Conservation (phyloP, 257 asterid species). For the Scutellaria minor region DNA sequence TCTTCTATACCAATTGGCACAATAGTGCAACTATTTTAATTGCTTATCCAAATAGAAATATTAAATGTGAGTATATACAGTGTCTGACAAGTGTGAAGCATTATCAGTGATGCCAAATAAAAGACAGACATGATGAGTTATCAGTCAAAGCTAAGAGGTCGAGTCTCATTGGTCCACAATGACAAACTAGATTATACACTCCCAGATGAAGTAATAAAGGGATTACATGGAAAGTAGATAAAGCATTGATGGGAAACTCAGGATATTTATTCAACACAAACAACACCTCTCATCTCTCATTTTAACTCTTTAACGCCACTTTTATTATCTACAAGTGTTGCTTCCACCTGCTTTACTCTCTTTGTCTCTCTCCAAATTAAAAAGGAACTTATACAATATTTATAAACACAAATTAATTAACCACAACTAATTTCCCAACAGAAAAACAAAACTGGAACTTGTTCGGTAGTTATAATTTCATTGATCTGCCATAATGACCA, state of each 20-base stretch:
- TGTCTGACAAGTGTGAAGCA: neutral
- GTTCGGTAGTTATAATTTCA: slow-evolving; percentile 14
- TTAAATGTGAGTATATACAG: neutral
- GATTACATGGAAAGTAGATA: neutral
- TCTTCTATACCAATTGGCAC: slow-evolving; percentile 1
- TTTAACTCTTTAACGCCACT: too few species aligned
- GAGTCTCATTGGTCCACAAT: neutral
- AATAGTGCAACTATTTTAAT: neutral
- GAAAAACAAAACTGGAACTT: neutral
- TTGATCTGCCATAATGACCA: slow-evolving; percentile 3
- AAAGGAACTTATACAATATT: too few species aligned
- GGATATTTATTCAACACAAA: too few species aligned
- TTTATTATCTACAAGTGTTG: too few species aligned
- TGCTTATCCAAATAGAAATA: slow-evolving; percentile 18
- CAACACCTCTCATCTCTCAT: too few species aligned
- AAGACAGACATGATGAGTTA: neutral
- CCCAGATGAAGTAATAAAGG: neutral
- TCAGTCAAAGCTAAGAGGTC: slow-evolving; percentile 4
- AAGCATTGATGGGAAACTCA: too few species aligned
- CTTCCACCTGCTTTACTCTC: too few species aligned
- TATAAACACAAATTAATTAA: neutral
- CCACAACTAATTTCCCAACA: slow-evolving; percentile 10
- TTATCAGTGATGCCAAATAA: neutral
- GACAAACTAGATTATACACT: neutral
- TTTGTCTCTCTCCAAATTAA: too few species aligned